Evolutionary conservation across 75 land plant species (phyloP).

Genomic region (Adiantum capillusveneris): DNA sequence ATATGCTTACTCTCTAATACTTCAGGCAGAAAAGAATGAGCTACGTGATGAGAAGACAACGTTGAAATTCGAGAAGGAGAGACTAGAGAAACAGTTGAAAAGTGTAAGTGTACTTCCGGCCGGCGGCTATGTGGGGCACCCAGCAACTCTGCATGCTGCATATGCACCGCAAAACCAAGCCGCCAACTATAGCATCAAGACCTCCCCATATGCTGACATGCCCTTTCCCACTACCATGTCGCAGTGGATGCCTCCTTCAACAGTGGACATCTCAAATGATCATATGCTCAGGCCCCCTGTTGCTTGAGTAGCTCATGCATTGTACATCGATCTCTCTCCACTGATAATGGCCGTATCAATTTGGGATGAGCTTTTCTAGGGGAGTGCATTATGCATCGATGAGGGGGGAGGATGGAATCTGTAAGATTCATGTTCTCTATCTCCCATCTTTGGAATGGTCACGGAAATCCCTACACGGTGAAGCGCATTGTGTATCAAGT

Average conservation of each 20-base stretch:
- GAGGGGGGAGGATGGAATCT: too few relatives aligned
- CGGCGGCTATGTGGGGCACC: neutral
- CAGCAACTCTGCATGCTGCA: too few relatives aligned
- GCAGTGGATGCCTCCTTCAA: constrained; percentile 8
- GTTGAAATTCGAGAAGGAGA: constrained; percentile 45
- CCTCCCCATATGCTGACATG: neutral
- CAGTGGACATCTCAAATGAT: constrained; percentile 9
- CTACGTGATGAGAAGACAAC: constrained; percentile 43
- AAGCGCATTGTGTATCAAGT: too few relatives aligned
- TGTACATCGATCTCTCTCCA: too few relatives aligned
- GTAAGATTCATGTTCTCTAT: too few relatives aligned
- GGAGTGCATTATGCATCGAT: too few relatives aligned
- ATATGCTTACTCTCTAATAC: neutral
- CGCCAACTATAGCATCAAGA: neutral
- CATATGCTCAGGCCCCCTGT: constrained; percentile 12
- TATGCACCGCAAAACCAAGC: too few relatives aligned
- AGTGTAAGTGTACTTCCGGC: constrained; percentile 21
- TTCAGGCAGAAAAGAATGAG: constrained; percentile 43
- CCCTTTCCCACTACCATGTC: neutral
- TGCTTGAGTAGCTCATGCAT: too few relatives aligned
- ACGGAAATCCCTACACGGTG: too few relatives aligned
- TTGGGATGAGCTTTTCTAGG: too few relatives aligned
- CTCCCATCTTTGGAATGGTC: too few relatives aligned
- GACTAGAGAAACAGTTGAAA: constrained; percentile 36
- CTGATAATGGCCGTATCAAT: too few relatives aligned